Evolutionary conservation across 2,329 filamentous ascomycete species (phyloP), one percentile per base, ranked within the genome.

Genomic region (Exophiala phaeomuriformis): DNA sequence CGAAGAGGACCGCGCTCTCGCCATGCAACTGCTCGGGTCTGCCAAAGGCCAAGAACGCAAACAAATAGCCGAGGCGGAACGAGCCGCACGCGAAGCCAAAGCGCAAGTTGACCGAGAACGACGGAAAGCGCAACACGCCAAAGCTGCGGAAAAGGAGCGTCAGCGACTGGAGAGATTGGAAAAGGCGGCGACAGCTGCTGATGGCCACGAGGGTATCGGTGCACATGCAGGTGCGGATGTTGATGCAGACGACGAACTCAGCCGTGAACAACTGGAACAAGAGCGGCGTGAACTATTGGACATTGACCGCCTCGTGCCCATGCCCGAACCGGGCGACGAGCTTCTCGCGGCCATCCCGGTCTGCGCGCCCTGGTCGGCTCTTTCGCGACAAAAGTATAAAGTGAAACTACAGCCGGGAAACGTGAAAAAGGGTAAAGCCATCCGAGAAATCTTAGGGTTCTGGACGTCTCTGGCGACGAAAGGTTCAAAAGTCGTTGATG

Each of bases 371-470:
- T 84, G 81, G 81, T 72, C 74, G n/a, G 77, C 81, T 0, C 68
- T 84, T 51, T 71, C 71, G 2, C 81, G 80, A 52, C 87, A 86
- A 71, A 96, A 96, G 71, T 97, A 96, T 75, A 94, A 94, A 70
- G 88, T 84, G 50, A 98, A 98, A 75, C 70, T 98, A 63, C 93
- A 97, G 71, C 93, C 93, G 0, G 93, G 93, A 0, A 72, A 83
- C 0, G 79, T 85, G 59, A 98, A 97, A 77, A 95, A 95, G 73
- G 91, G 93, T 6, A 97, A 96, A 68, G 90, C 90, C 0, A 83
- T 95, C 45, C 88, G 88, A 67, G 91, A 97, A 70, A 85, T 97
- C 32, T 71, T 97, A n/a, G 82, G 84, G 46, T 79, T 80, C 55
- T 96, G 91, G 90, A 49, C 51, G 3, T 49, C 47, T 4, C 39